Evolutionary conservation across 2,329 filamentous ascomycete genomes (phyloP), one percentile per base, ranked within the genome.

Genomic region (Calonectria montana): DNA sequence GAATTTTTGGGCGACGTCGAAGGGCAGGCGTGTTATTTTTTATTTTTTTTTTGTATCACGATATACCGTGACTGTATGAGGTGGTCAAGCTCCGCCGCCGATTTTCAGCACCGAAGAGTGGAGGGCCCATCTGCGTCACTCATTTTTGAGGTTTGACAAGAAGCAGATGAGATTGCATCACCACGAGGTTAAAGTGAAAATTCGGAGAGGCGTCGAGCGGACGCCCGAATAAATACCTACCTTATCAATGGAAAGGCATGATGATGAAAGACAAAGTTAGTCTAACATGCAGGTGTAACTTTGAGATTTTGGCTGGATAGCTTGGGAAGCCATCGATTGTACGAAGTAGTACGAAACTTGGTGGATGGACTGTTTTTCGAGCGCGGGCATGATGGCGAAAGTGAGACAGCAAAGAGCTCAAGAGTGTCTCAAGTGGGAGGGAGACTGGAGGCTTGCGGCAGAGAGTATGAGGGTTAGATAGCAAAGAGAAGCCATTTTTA

Each of bases 111-210:
- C 91, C 91, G 88, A 92, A 88, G 90, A 91, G 90, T 91, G 89
- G 89, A 85, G 84, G 82, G 84, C 82, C 83, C 83, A 80, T 82
- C 79, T 80, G 73, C 75, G 70, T 68, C 48, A 68, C 75, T 72
- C 74, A 75, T 65, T 50, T 50, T 69, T 76, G 73, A 74, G 72
- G 67, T 59, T 73, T 68, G 67, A 67, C 67, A 64, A 67, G 57
- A 71, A 62, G 71, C 73, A 75, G 80, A 79, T 81, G 83, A 82
- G 84, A 85, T 81, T 83, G 83, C 83, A 84, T 84, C 83, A 84
- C 88, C 89, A 91, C 87, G 90, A 92, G 91, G 91, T 93, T 93
- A 91, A 93, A 93, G 91, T 91, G 87, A 91, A 87, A 87, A 86
- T 88, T 77, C 82, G 87, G 87, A 85, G 84, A 85, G 84, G 90